Percentiles rank a stretch among this genome's conserved stretches.
These are phyloP conservation scores for Lodderomyces metapsilosis DNA, from an alignment of 1,139 yeast genomes.

Conservation along the genomic window DNA sequence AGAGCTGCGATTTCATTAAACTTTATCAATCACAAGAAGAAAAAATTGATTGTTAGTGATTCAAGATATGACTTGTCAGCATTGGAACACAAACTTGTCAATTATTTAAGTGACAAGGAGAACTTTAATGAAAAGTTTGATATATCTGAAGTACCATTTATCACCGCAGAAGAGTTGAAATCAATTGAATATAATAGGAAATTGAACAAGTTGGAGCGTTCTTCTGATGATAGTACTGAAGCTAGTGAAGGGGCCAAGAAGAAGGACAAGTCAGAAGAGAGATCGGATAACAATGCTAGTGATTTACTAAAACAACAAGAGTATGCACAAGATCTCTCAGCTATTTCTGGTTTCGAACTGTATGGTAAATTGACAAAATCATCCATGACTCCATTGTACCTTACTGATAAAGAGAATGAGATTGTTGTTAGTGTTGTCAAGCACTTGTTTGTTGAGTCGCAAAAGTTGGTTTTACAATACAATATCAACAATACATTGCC, in stretches of 20 bases:
- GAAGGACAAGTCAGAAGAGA: conserved; percentile 11
- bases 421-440: conserved; percentile 83
- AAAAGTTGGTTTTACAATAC: conserved; percentile 81
- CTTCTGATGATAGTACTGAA: conserved; percentile 13
- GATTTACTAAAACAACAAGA: conserved; percentile 56
- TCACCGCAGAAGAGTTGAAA: conserved; percentile 62
- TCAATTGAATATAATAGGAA: conserved; percentile 58
- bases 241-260: conserved; percentile 9
- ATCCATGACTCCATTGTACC: conserved; percentile 55
- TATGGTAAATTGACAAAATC: conserved; percentile 80
- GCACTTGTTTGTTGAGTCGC: conserved; percentile 66
- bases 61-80: conserved; percentile 70
- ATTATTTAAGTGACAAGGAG: conserved; percentile 62
- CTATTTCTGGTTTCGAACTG: conserved; percentile 64
- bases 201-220: conserved; percentile 49
- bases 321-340: conserved; percentile 63
- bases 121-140: conserved; percentile 70
- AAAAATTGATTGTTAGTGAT: conserved; percentile 63
- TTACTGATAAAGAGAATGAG: conserved; percentile 93
- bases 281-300: conserved; percentile 21
- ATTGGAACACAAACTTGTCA: conserved; percentile 73
- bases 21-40: conserved; percentile 54
- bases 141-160: conserved; percentile 59
- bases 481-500: conserved; percentile 82
- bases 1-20: conserved; percentile 87